These are phyloP conservation scores for Hypoxylon sp. DNA, from an alignment of 2,329 filamentous ascomycete species.

Conservation along the genomic window DNA sequence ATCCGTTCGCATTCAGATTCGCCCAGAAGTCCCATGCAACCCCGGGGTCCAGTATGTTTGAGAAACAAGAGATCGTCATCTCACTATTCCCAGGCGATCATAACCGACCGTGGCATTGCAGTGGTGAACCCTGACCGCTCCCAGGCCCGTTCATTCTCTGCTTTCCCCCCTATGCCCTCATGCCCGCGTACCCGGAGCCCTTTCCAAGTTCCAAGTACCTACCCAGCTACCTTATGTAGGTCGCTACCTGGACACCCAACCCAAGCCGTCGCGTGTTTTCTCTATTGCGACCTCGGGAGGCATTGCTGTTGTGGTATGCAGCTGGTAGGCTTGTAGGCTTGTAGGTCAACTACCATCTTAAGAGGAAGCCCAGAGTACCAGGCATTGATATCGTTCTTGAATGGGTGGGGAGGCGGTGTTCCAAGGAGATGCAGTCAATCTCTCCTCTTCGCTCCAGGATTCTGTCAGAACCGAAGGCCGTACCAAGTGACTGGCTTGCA, in stretches of 20 bases:
- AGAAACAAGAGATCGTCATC: slow-evolving; percentile 43
- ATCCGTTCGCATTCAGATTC: slow-evolving; percentile 44
- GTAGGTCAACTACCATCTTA: slow-evolving; percentile 13
- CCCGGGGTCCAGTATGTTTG: slow-evolving; percentile 38
- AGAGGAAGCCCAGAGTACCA: slow-evolving; percentile 18
- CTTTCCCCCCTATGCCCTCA: slow-evolving; percentile 9
- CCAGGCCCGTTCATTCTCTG: slow-evolving; percentile 12
- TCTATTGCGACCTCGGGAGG: no score
- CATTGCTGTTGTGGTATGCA: background rate
- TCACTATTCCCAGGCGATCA: slow-evolving; percentile 40
- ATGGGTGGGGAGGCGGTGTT: slow-evolving; percentile 28
- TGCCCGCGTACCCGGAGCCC: slow-evolving; percentile 3
- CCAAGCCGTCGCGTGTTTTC: slow-evolving; percentile 24
- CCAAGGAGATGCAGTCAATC: slow-evolving; percentile 22
- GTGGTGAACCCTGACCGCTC: slow-evolving; percentile 36
- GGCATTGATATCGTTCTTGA: slow-evolving; percentile 16
- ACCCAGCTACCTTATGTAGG: no score
- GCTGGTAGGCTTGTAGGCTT: no score
- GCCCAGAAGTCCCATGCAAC: slow-evolving; percentile 40
- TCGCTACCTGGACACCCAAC: no score
- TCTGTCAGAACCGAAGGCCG: slow-evolving; percentile 36
- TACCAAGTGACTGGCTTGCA: slow-evolving; percentile 42
- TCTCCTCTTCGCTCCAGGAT: slow-evolving; percentile 29
- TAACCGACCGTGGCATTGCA: slow-evolving; percentile 39
- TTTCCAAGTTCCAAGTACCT: no score